Conservation (phyloP, 805 yeast genomes). For the Torulaspora quercuum region DNA sequence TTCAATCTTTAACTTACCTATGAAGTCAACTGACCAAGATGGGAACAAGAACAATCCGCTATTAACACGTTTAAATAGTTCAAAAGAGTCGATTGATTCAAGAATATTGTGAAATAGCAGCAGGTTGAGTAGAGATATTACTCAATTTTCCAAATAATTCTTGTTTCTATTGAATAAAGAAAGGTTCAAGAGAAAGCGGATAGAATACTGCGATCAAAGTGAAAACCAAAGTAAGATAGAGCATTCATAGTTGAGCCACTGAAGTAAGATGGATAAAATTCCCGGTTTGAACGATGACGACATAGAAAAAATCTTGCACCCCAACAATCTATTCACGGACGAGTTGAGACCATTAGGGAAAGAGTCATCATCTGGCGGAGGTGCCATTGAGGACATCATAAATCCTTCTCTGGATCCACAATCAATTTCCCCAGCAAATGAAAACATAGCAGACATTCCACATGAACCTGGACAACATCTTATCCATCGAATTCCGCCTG, state of each 20-base stretch:
- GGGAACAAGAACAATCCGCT: too few species aligned
- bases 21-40: too few species aligned
- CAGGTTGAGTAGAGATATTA: too few species aligned
- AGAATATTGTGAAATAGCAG: too few species aligned
- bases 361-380: constrained; percentile 13
- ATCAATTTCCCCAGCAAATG: constrained; percentile 6
- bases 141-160: too few species aligned
- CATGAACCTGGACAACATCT: constrained; percentile 15
- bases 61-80: too few species aligned
- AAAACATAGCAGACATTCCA: constrained; percentile 1
- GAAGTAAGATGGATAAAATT: constrained; percentile 10
- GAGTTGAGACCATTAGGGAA: constrained; percentile 15
- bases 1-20: too few species aligned
- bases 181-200: too few species aligned
- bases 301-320: constrained; percentile 26
- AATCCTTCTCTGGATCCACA: constrained; percentile 28
- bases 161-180: too few species aligned
- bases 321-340: constrained; percentile 17
- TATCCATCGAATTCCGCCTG: constrained; percentile 18
- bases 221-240: neutral
- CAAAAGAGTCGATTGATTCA: too few species aligned
- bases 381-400: constrained; percentile 32
- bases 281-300: constrained; percentile 29
- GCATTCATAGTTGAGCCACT: too few species aligned
- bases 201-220: too few species aligned